A percentile compares a stretch with the other conserved stretches of the same genome.
phyloP scores from a whole-genome alignment of 2,329 filamentous ascomycete species.

The Fusarium coffeatum region DNA sequence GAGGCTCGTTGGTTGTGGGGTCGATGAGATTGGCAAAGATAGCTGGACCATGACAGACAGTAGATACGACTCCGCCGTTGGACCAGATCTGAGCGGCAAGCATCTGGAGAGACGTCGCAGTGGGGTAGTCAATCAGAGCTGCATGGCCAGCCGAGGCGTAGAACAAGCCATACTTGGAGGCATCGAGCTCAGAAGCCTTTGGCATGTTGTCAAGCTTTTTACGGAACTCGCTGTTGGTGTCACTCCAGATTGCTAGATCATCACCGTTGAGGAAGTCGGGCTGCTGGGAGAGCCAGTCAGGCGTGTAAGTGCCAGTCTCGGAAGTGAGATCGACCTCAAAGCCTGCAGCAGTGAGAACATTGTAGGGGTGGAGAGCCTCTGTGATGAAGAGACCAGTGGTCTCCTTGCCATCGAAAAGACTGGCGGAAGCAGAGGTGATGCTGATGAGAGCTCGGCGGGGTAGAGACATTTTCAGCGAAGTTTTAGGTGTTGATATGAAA shows the following conservation, averaged over 20 bases:
- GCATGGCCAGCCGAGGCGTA: conserved; percentile 33
- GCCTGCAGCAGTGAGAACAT: conserved; percentile 6
- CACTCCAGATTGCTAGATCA: conserved; percentile 49
- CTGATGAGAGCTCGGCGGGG: conserved; percentile 23
- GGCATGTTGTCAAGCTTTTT: conserved; percentile 57
- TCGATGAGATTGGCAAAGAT: conserved; percentile 21
- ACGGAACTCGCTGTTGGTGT: conserved; percentile 56
- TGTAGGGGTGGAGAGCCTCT: conserved; percentile 15
- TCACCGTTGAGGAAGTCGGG: conserved; percentile 24
- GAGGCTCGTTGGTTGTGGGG: conserved; percentile 3
- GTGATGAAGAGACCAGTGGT: conserved; percentile 18
- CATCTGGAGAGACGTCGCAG: conserved; percentile 7
- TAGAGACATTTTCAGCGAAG: conserved; percentile 6
- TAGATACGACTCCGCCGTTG: conserved; percentile 1
- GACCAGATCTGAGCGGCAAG: conserved; percentile 15
- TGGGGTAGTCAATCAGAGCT: conserved; percentile 21
- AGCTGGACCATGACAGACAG: conserved; percentile 17
- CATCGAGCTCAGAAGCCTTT: conserved; percentile 50
- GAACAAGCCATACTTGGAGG: conserved; percentile 32
- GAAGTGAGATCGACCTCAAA: conserved; percentile 18
- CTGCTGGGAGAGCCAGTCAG: conserved; percentile 20
- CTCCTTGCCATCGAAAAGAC: conserved; percentile 17
- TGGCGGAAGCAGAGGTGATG: conserved; percentile 24
- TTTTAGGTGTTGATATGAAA: fast-evolving
- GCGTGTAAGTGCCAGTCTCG: conserved; percentile 11